phyloP scores from a whole-genome alignment of 2,329 filamentous ascomycete species.

The Diaporthe sp. region DNA sequence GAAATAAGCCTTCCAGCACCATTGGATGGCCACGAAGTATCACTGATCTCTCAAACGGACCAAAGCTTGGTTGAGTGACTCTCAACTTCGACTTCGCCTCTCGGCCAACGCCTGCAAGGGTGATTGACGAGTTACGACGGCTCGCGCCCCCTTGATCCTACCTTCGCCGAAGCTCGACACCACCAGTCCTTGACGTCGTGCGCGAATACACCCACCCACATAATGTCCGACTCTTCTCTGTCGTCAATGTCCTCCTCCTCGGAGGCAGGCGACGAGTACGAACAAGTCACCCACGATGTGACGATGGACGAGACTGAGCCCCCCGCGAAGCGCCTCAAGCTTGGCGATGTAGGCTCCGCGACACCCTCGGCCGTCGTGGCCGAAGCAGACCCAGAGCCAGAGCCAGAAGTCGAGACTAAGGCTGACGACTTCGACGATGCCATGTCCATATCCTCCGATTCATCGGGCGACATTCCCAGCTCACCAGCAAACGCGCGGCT shows the following conservation, averaged over 20 bases:
- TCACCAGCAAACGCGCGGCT: slow-evolving; percentile 76
- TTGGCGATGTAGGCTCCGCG: slow-evolving; percentile 57
- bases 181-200: background rate
- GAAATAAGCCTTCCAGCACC: background rate
- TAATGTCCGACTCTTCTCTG: slow-evolving; percentile 58
- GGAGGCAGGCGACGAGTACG: slow-evolving; percentile 55
- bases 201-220: background rate
- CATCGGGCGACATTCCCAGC: slow-evolving; percentile 85
- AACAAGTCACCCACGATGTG: slow-evolving; percentile 60
- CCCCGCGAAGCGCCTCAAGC: slow-evolving; percentile 63
- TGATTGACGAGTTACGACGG: background rate
- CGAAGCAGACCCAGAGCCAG: slow-evolving; percentile 62
- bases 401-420: slow-evolving; percentile 64
- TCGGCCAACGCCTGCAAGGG: background rate
- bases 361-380: slow-evolving; percentile 60
- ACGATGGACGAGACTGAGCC: slow-evolving; percentile 54
- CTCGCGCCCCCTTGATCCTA: background rate
- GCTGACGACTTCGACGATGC: slow-evolving; percentile 67
- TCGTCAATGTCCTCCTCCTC: slow-evolving; percentile 62
- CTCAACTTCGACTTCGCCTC: background rate
- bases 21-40: background rate
- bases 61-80: background rate
- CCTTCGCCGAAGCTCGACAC: background rate
- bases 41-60: background rate
- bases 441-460: slow-evolving; percentile 75